Evolutionary conservation across 2,329 filamentous ascomycete genomes (phyloP).

Genomic region (Thelonectria olida): DNA sequence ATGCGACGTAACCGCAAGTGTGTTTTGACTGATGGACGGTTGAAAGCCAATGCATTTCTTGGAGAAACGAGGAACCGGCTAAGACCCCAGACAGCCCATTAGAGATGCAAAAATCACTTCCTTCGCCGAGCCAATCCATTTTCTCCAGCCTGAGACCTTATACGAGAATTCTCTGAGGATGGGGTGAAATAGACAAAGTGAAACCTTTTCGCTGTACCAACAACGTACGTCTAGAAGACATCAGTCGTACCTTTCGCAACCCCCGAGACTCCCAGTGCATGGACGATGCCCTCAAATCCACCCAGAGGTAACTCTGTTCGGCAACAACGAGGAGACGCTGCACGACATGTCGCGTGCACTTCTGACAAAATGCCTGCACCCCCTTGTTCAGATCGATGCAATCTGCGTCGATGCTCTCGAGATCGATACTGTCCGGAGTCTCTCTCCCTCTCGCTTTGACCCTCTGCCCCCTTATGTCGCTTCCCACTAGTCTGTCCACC

Average conservation of each 20-base stretch:
- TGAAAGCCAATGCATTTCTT: not conserved
- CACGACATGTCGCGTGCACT: not conserved
- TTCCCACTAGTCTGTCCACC: not conserved
- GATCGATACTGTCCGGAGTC: not conserved
- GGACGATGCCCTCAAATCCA: not conserved
- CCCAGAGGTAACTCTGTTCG: too few species aligned
- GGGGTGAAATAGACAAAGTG: not conserved
- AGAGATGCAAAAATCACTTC: not conserved
- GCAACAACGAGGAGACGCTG: not conserved
- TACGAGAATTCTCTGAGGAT: not conserved
- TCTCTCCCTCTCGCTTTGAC: not conserved
- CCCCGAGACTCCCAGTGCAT: not conserved
- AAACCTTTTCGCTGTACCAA: not conserved
- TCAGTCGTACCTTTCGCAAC: not conserved
- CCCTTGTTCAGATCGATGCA: not conserved
- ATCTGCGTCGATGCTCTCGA: not conserved
- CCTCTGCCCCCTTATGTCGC: not conserved
- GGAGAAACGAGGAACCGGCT: not conserved
- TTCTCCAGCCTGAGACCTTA: not conserved
- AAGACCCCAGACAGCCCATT: not conserved
- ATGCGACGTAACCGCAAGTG: not conserved
- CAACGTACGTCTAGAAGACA: not conserved
- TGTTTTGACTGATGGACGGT: not conserved
- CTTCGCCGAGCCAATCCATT: not conserved
- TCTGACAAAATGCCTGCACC: not conserved